Percentiles rank a stretch among this genome's conserved stretches.
Conservation (phyloP, 305 asterid species). For the Vinca major region DNA sequence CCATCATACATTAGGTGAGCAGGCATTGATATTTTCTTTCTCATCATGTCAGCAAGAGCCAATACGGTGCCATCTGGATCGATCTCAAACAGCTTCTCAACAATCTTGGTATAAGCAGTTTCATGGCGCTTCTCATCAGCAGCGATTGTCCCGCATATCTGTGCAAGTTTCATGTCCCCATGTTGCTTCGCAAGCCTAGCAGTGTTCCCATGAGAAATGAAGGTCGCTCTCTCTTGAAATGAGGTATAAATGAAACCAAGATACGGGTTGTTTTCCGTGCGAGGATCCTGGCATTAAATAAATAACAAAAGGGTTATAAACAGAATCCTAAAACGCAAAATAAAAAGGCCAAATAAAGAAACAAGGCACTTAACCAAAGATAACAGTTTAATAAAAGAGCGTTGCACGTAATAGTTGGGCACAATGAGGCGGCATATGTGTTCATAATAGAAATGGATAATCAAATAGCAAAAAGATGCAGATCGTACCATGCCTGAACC, state of each 20-base stretch:
- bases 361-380: background rate
- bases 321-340: background rate
- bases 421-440: too few relatives aligned
- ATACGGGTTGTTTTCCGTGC: conserved; percentile 25
- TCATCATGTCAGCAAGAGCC: conserved; percentile 71
- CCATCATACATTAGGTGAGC: conserved; percentile 79
- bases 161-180: conserved; percentile 65
- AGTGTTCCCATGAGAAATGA: conserved; percentile 72
- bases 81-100: conserved; percentile 64
- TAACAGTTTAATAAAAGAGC: too few relatives aligned
- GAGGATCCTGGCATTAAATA: conserved; percentile 45
- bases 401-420: too few relatives aligned
- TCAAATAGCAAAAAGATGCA: background rate
- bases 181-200: conserved; percentile 67
- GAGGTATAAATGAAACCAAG: conserved; percentile 67
- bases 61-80: conserved; percentile 56
- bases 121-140: conserved; percentile 84
- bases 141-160: conserved; percentile 72
- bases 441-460: too few relatives aligned
- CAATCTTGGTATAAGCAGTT: conserved; percentile 65
- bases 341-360: background rate
- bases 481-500: conserved; percentile 75
- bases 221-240: conserved; percentile 66
- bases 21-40: conserved; percentile 65
- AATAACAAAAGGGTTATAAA: background rate